These are phyloP conservation scores for Cenococcum geophilum DNA, from an alignment of 495 filamentous ascomycete species.

Conservation along the genomic window DNA sequence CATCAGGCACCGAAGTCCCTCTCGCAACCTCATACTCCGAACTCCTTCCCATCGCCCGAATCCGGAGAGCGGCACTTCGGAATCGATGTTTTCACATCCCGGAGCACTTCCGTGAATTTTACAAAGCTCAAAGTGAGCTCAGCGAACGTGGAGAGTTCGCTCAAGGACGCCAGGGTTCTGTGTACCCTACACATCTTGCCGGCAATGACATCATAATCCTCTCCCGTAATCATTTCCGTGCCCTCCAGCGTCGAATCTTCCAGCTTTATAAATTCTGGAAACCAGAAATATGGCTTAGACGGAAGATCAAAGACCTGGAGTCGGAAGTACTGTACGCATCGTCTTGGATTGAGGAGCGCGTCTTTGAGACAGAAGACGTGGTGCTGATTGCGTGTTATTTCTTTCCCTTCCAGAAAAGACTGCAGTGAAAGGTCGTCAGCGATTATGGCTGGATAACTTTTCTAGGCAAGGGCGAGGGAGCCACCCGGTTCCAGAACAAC, in stretches of 20 bases:
- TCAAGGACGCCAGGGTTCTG: no score
- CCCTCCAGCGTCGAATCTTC: no score
- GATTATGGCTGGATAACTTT: neutral
- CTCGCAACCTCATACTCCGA: slow-evolving; percentile 7
- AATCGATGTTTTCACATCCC: no score
- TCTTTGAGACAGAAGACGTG: slow-evolving; percentile 11
- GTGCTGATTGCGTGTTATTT: slow-evolving; percentile 16
- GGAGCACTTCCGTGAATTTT: no score
- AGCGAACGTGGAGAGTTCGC: no score
- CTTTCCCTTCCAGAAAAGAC: slow-evolving; percentile 14
- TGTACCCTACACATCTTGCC: neutral
- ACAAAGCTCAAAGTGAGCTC: no score
- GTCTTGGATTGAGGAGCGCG: slow-evolving; percentile 10
- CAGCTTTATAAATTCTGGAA: no score
- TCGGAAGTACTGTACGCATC: slow-evolving; percentile 6
- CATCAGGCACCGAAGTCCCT: slow-evolving; percentile 8
- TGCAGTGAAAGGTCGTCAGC: slow-evolving; percentile 19
- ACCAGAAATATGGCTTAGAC: no score
- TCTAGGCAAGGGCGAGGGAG: slow-evolving; percentile 10
- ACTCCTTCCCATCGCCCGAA: neutral
- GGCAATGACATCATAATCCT: no score
- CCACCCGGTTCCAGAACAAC: slow-evolving; percentile 12
- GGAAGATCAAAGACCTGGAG: no score
- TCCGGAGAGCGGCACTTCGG: neutral
- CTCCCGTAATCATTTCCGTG: no score